Evolutionary conservation across 495 filamentous ascomycete species (phyloP).

Genomic region (Staphylotrichum longicolle): DNA sequence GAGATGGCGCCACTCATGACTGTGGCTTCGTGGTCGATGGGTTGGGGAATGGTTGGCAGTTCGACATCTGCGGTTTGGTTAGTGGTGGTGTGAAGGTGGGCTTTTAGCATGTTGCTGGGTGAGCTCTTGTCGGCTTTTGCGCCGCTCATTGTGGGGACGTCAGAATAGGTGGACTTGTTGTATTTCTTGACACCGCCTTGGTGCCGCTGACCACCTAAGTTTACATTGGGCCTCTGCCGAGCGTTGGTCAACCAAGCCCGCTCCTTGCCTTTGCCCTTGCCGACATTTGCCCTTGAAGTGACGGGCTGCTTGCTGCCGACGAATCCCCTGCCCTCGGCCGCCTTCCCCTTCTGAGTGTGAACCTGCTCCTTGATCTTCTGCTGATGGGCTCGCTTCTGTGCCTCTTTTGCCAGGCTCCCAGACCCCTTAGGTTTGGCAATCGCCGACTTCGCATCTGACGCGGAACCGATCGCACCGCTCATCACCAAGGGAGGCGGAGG

Average conservation of each 20-base stretch:
- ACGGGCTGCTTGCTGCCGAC: neutral
- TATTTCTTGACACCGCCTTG: conserved; percentile 5
- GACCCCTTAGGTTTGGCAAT: neutral
- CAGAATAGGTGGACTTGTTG: conserved; percentile 7
- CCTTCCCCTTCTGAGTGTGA: conserved; percentile 7
- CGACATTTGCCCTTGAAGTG: neutral
- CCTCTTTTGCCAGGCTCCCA: conserved; percentile 15
- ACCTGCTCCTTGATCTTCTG: conserved; percentile 16
- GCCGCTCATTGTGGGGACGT: too few relatives aligned
- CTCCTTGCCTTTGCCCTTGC: conserved; percentile 1
- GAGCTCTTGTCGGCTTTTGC: too few relatives aligned
- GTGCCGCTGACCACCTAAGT: conserved; percentile 1
- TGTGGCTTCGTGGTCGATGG: too few relatives aligned
- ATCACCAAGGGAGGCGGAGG: conserved; percentile 16
- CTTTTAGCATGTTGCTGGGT: too few relatives aligned
- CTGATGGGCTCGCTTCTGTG: conserved; percentile 21
- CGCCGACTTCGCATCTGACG: neutral
- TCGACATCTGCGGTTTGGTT: too few relatives aligned
- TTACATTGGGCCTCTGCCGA: neutral
- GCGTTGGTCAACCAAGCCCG: neutral
- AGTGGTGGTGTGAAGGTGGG: too few relatives aligned
- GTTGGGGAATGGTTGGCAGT: too few relatives aligned
- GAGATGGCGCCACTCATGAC: too few relatives aligned
- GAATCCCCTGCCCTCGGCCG: neutral
- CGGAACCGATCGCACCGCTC: conserved; percentile 24